Evolutionary conservation across 495 filamentous ascomycete species (phyloP), one percentile per base, ranked within the genome.

Genomic region (Aspergillus nanangensis): DNA sequence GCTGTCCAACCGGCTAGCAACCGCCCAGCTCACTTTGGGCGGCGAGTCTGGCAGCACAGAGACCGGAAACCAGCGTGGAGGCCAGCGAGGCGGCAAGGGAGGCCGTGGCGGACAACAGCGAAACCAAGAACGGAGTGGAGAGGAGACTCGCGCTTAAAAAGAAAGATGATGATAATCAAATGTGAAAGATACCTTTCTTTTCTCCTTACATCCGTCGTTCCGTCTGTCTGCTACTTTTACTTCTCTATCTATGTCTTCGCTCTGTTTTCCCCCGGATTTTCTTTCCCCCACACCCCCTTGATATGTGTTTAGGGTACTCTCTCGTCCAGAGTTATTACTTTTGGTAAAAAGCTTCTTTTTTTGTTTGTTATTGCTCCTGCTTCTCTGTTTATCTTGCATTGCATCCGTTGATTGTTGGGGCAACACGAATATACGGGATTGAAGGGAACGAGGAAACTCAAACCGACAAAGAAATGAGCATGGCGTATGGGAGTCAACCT

Each of bases 1-100:
- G 64, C 81, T 98, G 33, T 93, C 90, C 38, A 94, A 96, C 74
- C 81, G 91, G 22, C 72, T 97, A 49, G 90, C 93, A 41, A 95
- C 90, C 11, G 86, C 90, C 36, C 80, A 83, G 34, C 76, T 96
- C 20, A 85, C 83, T 13, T 76, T 77, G 42, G 82, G 78, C 19
- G 73, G 70, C 34, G 75, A 77, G 38, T 49, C 60, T n/a, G 60
- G 55, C 36, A 49, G 53, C 25, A 61, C 58, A 29, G 68, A 63
- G 27, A 54, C 63, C 41, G 67, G 66, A 27, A 53, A 60, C 38
- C 58, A 70, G 43, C 57, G 68, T 38, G 63, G 61, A n/a, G n/a
- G n/a, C 47, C 71, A 75, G 57, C 61, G 70, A 45, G 68, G 70
- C 46, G 71, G 71, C 52, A 76, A 76, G 56, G 69, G 74, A 47